Conservation (phyloP, 345 rosid species). For the Populus alba region DNA sequence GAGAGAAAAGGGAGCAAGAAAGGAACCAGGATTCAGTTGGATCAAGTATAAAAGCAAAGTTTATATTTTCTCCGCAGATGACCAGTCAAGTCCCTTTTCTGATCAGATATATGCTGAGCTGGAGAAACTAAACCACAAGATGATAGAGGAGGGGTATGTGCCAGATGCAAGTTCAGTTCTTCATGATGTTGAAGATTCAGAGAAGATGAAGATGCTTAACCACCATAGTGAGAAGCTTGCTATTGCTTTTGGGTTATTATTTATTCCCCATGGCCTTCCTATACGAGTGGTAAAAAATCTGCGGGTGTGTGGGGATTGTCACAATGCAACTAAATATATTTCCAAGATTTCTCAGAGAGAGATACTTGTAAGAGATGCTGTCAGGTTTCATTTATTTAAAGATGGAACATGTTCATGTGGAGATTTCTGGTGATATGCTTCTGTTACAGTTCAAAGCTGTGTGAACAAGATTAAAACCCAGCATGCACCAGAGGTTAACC, state of each 20-base stretch:
- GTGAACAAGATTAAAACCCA: not conserved
- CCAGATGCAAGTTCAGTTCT: constrained; percentile 73
- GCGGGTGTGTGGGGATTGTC: constrained; percentile 92
- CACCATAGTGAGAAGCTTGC: constrained; percentile 92
- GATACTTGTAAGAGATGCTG: constrained; percentile 89
- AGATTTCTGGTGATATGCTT: constrained; percentile 76
- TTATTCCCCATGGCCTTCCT: constrained; percentile 62
- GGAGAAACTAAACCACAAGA: constrained; percentile 52
- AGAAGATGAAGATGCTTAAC: constrained; percentile 78
- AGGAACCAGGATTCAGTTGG: constrained; percentile 96
- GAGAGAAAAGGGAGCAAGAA: constrained; percentile 67
- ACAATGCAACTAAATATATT: constrained; percentile 79
- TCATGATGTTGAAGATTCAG: constrained; percentile 70
- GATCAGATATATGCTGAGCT: constrained; percentile 71
- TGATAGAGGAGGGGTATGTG: constrained; percentile 66
- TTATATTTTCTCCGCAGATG: constrained; percentile 77
- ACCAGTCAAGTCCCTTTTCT: constrained; percentile 62
- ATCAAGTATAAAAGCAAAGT: constrained; percentile 68
- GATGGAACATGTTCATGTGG: constrained; percentile 93
- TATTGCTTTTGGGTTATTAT: constrained; percentile 80
- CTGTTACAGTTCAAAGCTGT: constrained; percentile 8
- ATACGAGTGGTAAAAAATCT: constrained; percentile 76
- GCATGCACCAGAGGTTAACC: not conserved
- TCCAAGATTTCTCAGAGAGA: constrained; percentile 81
- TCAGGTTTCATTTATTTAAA: constrained; percentile 76